Conservation (phyloP, 2,329 filamentous ascomycete genomes). For the Hypoxylon sp. region DNA sequence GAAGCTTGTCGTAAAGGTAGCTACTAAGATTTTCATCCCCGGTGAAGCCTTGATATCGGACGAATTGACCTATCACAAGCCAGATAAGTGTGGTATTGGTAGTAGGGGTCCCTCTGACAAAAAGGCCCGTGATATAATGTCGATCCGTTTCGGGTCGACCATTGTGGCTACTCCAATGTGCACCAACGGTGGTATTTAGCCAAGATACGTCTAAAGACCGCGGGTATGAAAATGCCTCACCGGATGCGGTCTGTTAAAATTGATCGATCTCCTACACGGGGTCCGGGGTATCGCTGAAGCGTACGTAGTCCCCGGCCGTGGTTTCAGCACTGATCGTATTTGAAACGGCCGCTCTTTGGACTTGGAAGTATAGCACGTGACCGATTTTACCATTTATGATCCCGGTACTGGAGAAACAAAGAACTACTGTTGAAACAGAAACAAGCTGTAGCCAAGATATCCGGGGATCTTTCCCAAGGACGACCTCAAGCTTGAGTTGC, state of each 20-base stretch:
- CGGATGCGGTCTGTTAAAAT: constrained; percentile 32
- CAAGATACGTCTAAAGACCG: constrained; percentile 36
- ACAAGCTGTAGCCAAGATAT: constrained; percentile 43
- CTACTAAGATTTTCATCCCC: constrained; percentile 39
- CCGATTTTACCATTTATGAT: constrained; percentile 19
- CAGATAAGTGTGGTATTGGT: constrained; percentile 32
- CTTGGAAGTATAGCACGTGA: constrained; percentile 47
- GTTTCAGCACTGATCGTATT: constrained; percentile 49
- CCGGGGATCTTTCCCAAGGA: constrained; percentile 33
- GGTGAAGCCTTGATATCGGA: constrained; percentile 44
- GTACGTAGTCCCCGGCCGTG: constrained; percentile 31
- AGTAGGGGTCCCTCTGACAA: constrained; percentile 46
- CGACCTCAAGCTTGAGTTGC: constrained; percentile 16
- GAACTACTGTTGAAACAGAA: constrained; percentile 41
- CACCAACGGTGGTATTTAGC: constrained; percentile 39
- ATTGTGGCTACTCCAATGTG: constrained; percentile 41
- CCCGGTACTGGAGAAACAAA: constrained; percentile 35
- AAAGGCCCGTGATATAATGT: constrained; percentile 45
- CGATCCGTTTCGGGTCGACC: constrained; percentile 51
- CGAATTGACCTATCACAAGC: constrained; percentile 46
- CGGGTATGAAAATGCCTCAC: constrained; percentile 50
- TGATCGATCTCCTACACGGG: constrained; percentile 36
- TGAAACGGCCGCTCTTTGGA: constrained; percentile 48
- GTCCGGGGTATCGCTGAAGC: constrained; percentile 33
- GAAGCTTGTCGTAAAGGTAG: constrained; percentile 36